Evolutionary conservation across 2,329 filamentous ascomycete species (phyloP).

Genomic region (Eutypa lata): DNA sequence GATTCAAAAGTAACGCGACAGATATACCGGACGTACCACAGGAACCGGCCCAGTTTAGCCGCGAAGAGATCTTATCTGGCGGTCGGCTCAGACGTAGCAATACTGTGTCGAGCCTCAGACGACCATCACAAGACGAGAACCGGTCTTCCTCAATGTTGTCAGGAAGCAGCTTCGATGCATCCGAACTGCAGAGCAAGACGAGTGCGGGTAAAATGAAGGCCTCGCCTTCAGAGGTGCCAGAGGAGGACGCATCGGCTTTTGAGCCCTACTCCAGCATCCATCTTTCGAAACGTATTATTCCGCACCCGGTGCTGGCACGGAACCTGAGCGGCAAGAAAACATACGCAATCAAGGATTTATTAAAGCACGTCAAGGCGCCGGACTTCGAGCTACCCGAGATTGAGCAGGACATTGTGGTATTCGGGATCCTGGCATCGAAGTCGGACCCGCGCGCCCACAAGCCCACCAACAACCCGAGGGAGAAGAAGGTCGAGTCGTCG

Average conservation of each 20-base stretch:
- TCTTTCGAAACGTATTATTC: slow-evolving; percentile 76
- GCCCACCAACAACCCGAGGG: slow-evolving; percentile 38
- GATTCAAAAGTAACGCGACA: slow-evolving; percentile 55
- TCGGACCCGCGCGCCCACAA: slow-evolving; percentile 70
- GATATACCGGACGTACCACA: slow-evolving; percentile 49
- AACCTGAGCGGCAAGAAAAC: slow-evolving; percentile 75
- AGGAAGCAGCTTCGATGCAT: slow-evolving; percentile 10
- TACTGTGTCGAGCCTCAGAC: slow-evolving; percentile 34
- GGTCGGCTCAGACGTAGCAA: slow-evolving; percentile 40
- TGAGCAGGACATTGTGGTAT: slow-evolving; percentile 84
- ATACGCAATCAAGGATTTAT: slow-evolving; percentile 74
- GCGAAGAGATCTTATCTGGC: slow-evolving; percentile 58
- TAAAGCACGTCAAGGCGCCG: slow-evolving; percentile 78
- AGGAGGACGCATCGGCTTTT: slow-evolving; percentile 61
- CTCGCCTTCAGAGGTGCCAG: slow-evolving; percentile 32
- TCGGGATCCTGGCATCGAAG: slow-evolving; percentile 85
- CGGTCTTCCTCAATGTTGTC: slow-evolving; percentile 2
- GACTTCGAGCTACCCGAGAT: slow-evolving; percentile 77
- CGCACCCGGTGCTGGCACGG: slow-evolving; percentile 75
- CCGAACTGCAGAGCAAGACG: slow-evolving; percentile 19
- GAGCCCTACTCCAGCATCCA: slow-evolving; percentile 86
- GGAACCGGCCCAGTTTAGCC: slow-evolving; percentile 53
- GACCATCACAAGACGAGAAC: slow-evolving; percentile 12
- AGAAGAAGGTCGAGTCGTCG: slow-evolving; percentile 46
- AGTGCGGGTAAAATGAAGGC: slow-evolving; percentile 20